A percentile compares a stretch with the other conserved stretches of the same genome.
These are phyloP conservation scores for Linum trigynum DNA, from an alignment of 345 rosid genomes.

Conservation along the genomic window DNA sequence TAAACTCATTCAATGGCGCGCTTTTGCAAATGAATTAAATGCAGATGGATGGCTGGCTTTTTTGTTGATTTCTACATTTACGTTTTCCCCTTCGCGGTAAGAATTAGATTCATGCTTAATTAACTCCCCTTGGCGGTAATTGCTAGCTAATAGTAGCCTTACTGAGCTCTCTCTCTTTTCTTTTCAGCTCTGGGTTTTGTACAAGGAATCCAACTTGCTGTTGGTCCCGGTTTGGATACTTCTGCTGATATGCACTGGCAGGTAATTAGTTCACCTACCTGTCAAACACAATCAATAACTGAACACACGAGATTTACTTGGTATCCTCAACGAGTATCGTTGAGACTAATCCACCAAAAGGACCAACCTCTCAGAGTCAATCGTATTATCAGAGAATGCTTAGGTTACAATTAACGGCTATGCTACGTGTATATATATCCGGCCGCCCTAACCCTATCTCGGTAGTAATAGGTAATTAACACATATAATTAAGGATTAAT, in stretches of 20 bases:
- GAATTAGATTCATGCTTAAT: neutral
- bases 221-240: neutral
- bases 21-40: neutral
- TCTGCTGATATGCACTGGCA: neutral
- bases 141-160: neutral
- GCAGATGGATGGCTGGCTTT: conserved; percentile 1
- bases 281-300: too few species aligned
- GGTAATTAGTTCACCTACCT: neutral
- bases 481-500: too few species aligned
- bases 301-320: too few species aligned
- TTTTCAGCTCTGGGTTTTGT: neutral
- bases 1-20: neutral
- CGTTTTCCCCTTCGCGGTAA: neutral
- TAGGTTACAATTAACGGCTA: too few species aligned
- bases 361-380: too few species aligned
- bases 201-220: neutral
- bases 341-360: too few species aligned
- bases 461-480: too few species aligned
- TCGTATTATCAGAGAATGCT: too few species aligned
- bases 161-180: neutral
- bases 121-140: neutral
- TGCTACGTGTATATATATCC: too few species aligned
- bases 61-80: conserved; percentile 2
- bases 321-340: too few species aligned
- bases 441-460: too few species aligned